These are phyloP conservation scores for Rhizopus sp. DNA, from an alignment of 371 early-diverging fungal species.

Conservation along the genomic window DNA sequence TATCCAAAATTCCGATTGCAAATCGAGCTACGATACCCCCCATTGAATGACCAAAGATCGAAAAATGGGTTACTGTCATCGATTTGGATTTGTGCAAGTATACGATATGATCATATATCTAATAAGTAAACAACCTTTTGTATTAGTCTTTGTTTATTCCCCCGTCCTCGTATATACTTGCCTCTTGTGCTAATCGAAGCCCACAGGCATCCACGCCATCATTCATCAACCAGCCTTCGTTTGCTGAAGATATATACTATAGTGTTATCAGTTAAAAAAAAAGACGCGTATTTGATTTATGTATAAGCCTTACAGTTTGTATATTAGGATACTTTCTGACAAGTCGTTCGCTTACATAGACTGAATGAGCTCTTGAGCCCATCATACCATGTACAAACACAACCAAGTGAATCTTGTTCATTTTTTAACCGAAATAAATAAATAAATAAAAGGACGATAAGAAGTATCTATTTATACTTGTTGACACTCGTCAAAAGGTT, in stretches of 20 bases:
- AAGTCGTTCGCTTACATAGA: not conserved
- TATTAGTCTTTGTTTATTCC: not conserved
- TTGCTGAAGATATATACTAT: constrained; percentile 5
- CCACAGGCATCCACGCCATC: constrained; percentile 12
- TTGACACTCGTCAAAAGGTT: too few species aligned
- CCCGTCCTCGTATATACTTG: not conserved
- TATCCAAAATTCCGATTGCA: constrained; percentile 7
- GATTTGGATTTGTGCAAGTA: not conserved
- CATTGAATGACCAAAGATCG: constrained; percentile 11
- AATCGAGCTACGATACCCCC: constrained; percentile 8
- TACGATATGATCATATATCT: constrained; percentile 6
- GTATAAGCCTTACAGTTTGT: constrained; percentile 1
- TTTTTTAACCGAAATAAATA: not conserved
- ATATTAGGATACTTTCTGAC: not conserved
- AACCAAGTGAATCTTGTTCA: not conserved
- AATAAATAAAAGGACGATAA: not conserved
- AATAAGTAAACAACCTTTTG: not conserved
- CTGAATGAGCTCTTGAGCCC: not conserved
- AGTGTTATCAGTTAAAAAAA: not conserved
- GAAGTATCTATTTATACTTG: not conserved
- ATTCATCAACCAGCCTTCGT: constrained; percentile 1
- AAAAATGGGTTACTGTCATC: constrained; percentile 1
- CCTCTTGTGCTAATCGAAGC: constrained; percentile 11
- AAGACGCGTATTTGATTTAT: not conserved
- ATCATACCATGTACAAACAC: not conserved